Percentiles rank a stretch among this genome's conserved stretches.
Conservation (phyloP, 495 filamentous ascomycete species). For the Cryomyces minteri region DNA sequence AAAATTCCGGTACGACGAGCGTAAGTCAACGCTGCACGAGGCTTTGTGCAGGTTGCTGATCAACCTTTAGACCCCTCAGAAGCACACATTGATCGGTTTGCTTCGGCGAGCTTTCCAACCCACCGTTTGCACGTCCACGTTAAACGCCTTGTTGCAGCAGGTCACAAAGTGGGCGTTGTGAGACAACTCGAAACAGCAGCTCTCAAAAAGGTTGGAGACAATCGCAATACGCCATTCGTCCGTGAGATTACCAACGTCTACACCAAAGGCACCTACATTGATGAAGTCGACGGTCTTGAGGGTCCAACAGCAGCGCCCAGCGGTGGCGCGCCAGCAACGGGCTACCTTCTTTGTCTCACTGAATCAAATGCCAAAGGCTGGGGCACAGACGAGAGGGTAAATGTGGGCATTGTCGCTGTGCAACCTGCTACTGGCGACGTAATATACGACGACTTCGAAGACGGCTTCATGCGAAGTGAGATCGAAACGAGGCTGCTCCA, state of each 20-base stretch:
- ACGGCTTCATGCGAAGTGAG: constrained; percentile 95
- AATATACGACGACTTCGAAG: constrained; percentile 91
- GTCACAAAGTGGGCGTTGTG: constrained; percentile 92
- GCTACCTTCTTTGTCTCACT: constrained; percentile 84
- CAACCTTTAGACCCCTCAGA: constrained; percentile 55
- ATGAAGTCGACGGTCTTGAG: constrained; percentile 74
- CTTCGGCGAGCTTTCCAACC: constrained; percentile 87
- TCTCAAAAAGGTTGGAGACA: constrained; percentile 89
- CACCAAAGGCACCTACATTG: constrained; percentile 96
- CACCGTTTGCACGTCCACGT: constrained; percentile 89
- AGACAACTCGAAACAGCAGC: constrained; percentile 97
- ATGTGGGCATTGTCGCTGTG: constrained; percentile 84
- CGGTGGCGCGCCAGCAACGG: constrained; percentile 52
- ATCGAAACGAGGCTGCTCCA: constrained; percentile 88
- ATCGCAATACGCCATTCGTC: constrained; percentile 79
- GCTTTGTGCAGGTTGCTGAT: neutral
- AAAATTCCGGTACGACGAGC: constrained; percentile 87
- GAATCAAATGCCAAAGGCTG: constrained; percentile 71
- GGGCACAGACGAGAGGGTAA: constrained; percentile 83
- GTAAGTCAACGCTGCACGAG: constrained; percentile 20
- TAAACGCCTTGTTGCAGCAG: constrained; percentile 78
- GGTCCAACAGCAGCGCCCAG: constrained; percentile 19
- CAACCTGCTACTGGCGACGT: constrained; percentile 93
- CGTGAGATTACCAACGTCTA: constrained; percentile 92
- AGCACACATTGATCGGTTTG: constrained; percentile 81